Conservation (phyloP, 2,329 filamentous ascomycete genomes). For the Penicillium sp. region DNA sequence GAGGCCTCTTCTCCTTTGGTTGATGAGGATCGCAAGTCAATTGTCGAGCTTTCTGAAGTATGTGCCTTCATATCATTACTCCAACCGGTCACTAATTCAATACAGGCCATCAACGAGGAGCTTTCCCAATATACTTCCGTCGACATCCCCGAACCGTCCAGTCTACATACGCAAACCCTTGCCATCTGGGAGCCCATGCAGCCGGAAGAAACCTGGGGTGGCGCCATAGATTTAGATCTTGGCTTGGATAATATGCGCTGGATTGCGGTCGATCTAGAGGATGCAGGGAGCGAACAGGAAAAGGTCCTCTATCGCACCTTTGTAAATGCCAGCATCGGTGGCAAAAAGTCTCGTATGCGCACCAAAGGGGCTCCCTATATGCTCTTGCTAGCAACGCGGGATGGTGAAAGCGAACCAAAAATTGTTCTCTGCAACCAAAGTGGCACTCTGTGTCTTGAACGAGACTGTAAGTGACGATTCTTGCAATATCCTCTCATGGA, state of each 20-base stretch:
- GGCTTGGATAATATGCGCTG: slow-evolving; percentile 28
- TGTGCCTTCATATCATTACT: background rate
- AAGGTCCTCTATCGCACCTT: slow-evolving; percentile 31
- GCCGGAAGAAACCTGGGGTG: slow-evolving; percentile 25
- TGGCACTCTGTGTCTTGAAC: slow-evolving; percentile 29
- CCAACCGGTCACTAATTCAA: background rate
- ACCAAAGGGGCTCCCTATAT: slow-evolving; percentile 34
- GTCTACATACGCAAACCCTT: slow-evolving; percentile 23
- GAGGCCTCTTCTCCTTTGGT: slow-evolving; percentile 20
- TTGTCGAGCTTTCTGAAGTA: slow-evolving; percentile 32
- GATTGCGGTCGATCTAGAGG: slow-evolving; percentile 16
- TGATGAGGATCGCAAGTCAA: slow-evolving; percentile 33
- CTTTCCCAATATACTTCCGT: slow-evolving; percentile 26
- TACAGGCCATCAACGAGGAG: slow-evolving; percentile 29
- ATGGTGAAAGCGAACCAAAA: slow-evolving; percentile 35
- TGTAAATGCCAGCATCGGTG: slow-evolving; percentile 33
- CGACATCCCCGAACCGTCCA: slow-evolving; percentile 27
- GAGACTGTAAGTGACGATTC: slow-evolving; percentile 25
- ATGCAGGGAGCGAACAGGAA: slow-evolving; percentile 33
- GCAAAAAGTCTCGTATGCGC: slow-evolving; percentile 31
- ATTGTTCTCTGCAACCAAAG: slow-evolving; percentile 35
- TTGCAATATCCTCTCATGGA: background rate
- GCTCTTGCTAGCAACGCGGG: slow-evolving; percentile 29
- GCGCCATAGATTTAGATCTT: slow-evolving; percentile 13
- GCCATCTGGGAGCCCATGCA: slow-evolving; percentile 33